Evolutionary conservation across 192 early-diverging fungal species (phyloP).

Genomic region (Entomortierella lignicola): DNA sequence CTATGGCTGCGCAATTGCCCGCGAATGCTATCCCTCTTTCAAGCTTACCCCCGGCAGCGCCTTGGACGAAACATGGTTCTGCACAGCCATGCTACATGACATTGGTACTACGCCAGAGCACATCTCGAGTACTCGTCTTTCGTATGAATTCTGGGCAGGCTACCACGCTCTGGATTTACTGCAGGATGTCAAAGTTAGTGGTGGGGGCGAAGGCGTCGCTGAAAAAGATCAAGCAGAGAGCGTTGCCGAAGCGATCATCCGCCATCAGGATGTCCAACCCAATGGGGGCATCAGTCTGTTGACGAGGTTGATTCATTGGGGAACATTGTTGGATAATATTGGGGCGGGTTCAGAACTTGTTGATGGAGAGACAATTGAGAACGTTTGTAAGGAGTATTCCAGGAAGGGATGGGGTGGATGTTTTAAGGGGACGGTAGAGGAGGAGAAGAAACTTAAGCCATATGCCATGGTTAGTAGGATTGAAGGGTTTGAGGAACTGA

Average conservation of each 20-base stretch:
- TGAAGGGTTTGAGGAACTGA: constrained; percentile 7
- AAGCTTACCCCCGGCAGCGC: constrained; percentile 10
- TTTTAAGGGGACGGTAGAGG: constrained; percentile 10
- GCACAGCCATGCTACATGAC: constrained; percentile 28
- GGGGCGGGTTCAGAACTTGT: constrained; percentile 21
- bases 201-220: constrained; percentile 7
- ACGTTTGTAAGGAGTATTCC: constrained; percentile 12
- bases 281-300: constrained; percentile 3
- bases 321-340: constrained; percentile 27
- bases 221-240: constrained; percentile 28
- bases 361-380: constrained; percentile 9
- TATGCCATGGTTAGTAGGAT: constrained; percentile 25
- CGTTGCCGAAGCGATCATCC: constrained; percentile 27
- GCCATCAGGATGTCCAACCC: constrained; percentile 24
- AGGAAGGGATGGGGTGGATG: constrained; percentile 21
- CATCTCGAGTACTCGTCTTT: constrained; percentile 21
- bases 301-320: constrained; percentile 23
- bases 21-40: constrained; percentile 19
- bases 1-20: constrained; percentile 24
- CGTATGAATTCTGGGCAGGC: constrained; percentile 30
- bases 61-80: constrained; percentile 24
- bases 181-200: constrained; percentile 11
- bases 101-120: constrained; percentile 19
- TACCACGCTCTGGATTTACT: constrained; percentile 16
- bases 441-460: constrained; percentile 26